Base-by-base conservation (phyloP, 1,284 basidiomycete species). In the Ustilago hordei region DNA sequence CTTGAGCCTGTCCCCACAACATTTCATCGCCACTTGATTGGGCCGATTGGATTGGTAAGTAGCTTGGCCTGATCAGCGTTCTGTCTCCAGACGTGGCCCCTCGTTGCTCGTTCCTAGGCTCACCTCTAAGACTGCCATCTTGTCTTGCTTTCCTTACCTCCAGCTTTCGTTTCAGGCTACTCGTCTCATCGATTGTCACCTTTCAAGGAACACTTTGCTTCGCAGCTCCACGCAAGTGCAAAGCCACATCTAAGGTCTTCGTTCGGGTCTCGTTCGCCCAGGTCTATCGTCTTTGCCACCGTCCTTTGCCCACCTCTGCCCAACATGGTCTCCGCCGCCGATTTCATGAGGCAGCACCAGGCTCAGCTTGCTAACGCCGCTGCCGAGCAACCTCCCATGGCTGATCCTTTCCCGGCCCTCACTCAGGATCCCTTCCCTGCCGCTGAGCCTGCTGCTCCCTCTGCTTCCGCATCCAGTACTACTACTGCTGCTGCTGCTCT, bases 351-450 rank as follows among this genome's bases (percentile, higher is more conserved):
- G 71, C 74, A 76, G 65, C 75, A 80, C 60, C 69, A 64, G 45
- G 64, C 75, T 52, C 64, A 73, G 38, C 64, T 56, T 43, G 52
- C 61, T 11, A 72, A 73, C 50, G 65, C 84, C 41, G 69, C 78
- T 45, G 76, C 70, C 39, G 75, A 79, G 3, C 54, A 57, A 55
- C 59, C 66, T 36, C 75, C 75, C 38, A 81, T 81, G 75, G 76
- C 69, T 28, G 80, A 83, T 55, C 82, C 78, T 39, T 85, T 85
- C 68, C 84, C 84, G 2, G 76, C 83, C 38, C 78, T 85, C 55
- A 50, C 41, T 19, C 76, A 75, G 54, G 82, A 84, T 41, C 82
- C 82, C 32, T 84, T 82, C 73, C 82, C 81, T 2, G 52, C 81
- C 1, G 52, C 71, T 36, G 52, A 63, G 41, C 64, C 59, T 43